Evolutionary conservation across 108 stramenopile genomes (phyloP).

Genomic region (Cylindrotheca closterium): DNA sequence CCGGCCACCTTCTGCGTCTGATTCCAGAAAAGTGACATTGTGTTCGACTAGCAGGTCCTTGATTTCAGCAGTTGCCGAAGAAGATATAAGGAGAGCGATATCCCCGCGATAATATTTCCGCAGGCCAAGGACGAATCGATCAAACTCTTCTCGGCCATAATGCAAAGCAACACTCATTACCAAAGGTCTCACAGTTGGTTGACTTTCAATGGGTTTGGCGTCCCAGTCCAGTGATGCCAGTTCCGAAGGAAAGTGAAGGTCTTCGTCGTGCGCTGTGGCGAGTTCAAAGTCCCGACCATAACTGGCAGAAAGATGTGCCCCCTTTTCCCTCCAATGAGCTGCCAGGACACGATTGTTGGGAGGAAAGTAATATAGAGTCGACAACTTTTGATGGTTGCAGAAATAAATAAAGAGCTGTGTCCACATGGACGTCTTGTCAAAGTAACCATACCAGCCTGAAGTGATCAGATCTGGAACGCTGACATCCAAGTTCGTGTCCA

Average conservation of each 20-base stretch:
- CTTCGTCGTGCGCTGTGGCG: too few species aligned
- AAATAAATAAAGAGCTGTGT: slow-evolving; percentile 13
- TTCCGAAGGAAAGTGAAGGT: too few species aligned
- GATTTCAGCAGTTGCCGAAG: not conserved
- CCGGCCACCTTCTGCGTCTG: not conserved
- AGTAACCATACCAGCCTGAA: not conserved
- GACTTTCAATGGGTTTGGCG: not conserved
- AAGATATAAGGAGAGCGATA: not conserved
- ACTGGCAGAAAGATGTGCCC: too few species aligned
- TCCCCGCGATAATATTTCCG: not conserved
- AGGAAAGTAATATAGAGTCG: not conserved
- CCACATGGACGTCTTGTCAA: not conserved
- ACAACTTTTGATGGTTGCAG: slow-evolving; percentile 1
- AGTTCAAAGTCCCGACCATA: too few species aligned
- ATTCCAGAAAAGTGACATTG: not conserved
- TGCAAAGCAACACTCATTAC: not conserved
- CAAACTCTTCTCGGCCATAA: not conserved
- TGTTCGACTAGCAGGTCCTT: not conserved
- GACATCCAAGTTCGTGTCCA: not conserved
- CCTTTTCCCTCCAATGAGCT: too few species aligned
- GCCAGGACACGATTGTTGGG: not conserved
- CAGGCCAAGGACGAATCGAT: not conserved
- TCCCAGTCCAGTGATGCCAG: too few species aligned
- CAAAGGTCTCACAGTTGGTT: not conserved
- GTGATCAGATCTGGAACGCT: not conserved